Conservation (phyloP, 352 stramenopile genomes). For the Globisporangium orthogonon region DNA sequence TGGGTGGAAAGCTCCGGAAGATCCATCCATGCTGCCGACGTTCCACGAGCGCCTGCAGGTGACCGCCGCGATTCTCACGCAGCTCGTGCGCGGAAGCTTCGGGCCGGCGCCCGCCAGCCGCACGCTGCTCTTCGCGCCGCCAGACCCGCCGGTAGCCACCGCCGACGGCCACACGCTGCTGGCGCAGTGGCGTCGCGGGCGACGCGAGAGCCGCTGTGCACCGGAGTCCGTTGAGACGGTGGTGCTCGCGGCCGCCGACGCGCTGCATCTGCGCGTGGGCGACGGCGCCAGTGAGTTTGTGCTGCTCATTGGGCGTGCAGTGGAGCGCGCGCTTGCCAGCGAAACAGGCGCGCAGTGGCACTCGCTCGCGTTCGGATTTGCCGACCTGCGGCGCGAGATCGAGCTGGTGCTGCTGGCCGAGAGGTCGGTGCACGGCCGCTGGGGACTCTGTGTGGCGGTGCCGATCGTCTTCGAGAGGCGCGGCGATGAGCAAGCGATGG, state of each 20-base stretch:
- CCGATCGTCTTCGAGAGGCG: background rate
- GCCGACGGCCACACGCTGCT: slow-evolving; percentile 45
- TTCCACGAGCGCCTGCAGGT: slow-evolving; percentile 5
- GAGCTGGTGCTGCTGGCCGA: slow-evolving; percentile 1
- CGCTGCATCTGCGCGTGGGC: slow-evolving; percentile 39
- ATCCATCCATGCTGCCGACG: background rate
- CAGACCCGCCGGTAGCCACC: slow-evolving; percentile 50
- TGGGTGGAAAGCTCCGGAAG: background rate
- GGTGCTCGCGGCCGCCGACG: slow-evolving; percentile 39
- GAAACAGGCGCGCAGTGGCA: background rate
- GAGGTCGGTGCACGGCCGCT: background rate
- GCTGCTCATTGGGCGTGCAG: slow-evolving; percentile 33
- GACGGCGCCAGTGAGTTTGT: slow-evolving; percentile 59
- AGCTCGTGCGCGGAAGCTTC: slow-evolving; percentile 35
- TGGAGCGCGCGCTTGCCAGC: slow-evolving; percentile 12
- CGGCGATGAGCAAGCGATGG: slow-evolving; percentile 10
- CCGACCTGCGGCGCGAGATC: slow-evolving; percentile 29
- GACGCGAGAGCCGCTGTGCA: slow-evolving; percentile 7
- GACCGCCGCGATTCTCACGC: slow-evolving; percentile 16
- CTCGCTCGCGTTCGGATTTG: slow-evolving; percentile 29
- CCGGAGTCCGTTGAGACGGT: slow-evolving; percentile 25
- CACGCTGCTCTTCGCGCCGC: slow-evolving; percentile 51
- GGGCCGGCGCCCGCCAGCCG: slow-evolving; percentile 41
- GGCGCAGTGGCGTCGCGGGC: slow-evolving; percentile 26
- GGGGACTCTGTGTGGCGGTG: background rate